Conservation (phyloP, 177 flowering plant genomes). For the Telopea speciosissima region DNA sequence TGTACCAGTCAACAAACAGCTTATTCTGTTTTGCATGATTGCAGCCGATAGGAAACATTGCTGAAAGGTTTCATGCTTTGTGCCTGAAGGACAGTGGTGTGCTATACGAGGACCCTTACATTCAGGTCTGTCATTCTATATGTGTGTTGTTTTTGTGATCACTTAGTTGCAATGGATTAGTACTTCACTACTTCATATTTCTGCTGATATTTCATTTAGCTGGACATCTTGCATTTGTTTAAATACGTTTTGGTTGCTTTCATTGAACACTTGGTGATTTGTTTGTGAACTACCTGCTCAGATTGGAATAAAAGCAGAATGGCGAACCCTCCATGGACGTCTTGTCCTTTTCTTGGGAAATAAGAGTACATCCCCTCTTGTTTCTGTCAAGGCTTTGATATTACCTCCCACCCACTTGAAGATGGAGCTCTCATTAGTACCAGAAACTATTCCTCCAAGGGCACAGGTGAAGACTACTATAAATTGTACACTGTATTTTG, state of each 20-base stretch:
- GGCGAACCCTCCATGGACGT: conserved; percentile 90
- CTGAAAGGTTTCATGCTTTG: conserved; percentile 81
- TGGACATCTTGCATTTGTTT: background rate
- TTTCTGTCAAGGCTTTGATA: conserved; percentile 75
- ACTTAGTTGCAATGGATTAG: background rate
- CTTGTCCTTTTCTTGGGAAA: conserved; percentile 97
- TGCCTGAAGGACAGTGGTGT: conserved; percentile 97
- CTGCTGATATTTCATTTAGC: background rate
- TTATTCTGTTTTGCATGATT: conserved; percentile 10
- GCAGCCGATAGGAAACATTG: conserved; percentile 91
- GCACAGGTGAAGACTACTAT: conserved; percentile 65
- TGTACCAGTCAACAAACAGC: background rate
- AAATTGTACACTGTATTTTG: background rate
- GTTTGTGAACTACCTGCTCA: conserved; percentile 19
- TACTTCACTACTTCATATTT: too few species aligned
- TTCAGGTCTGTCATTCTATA: conserved; percentile 57
- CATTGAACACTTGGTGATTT: background rate
- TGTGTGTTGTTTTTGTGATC: background rate
- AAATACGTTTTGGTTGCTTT: background rate
- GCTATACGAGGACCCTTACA: conserved; percentile 82
- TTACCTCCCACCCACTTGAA: conserved; percentile 87
- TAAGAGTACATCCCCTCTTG: conserved; percentile 81
- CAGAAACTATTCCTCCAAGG: conserved; percentile 95
- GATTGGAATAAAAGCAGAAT: conserved; percentile 98
- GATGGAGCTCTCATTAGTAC: conserved; percentile 81